These are phyloP conservation scores for Lophiotrema nucula DNA, from an alignment of 495 filamentous ascomycete genomes.

Conservation along the genomic window DNA sequence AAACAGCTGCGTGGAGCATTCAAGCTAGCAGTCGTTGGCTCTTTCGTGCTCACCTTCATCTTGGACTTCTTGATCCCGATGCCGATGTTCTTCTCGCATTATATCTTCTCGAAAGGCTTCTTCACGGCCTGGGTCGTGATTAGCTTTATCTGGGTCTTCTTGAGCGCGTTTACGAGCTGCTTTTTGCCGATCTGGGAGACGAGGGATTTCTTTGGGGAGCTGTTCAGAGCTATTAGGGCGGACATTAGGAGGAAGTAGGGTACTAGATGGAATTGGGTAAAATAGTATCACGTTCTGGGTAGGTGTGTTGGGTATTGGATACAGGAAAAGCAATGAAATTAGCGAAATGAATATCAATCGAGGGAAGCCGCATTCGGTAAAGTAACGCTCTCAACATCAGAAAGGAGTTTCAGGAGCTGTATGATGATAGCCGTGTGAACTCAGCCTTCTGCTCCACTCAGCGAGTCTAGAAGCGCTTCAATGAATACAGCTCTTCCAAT, in stretches of 20 bases:
- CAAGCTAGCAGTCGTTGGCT: conserved; percentile 29
- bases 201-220: conserved; percentile 30
- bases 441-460: no score
- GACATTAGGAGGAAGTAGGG: conserved; percentile 20
- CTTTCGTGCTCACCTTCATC: conserved; percentile 32
- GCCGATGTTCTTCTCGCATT: conserved; percentile 37
- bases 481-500: no score
- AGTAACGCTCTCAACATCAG: no score
- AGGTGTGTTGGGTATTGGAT: no score
- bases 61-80: conserved; percentile 38
- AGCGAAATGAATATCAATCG: no score
- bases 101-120: conserved; percentile 33
- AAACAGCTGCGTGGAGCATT: conserved; percentile 24
- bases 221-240: conserved; percentile 16
- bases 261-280: background rate
- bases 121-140: conserved; percentile 34
- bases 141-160: conserved; percentile 35
- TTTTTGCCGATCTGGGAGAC: conserved; percentile 41
- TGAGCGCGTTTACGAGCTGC: conserved; percentile 11
- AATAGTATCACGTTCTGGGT: no score
- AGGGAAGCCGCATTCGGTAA: no score
- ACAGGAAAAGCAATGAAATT: no score
- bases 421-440: no score
- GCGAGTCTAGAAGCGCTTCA: no score
- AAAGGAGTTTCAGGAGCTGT: no score